Base-by-base conservation (phyloP, 2,329 filamentous ascomycete species). In the Conoideocrella luteorostrata region DNA sequence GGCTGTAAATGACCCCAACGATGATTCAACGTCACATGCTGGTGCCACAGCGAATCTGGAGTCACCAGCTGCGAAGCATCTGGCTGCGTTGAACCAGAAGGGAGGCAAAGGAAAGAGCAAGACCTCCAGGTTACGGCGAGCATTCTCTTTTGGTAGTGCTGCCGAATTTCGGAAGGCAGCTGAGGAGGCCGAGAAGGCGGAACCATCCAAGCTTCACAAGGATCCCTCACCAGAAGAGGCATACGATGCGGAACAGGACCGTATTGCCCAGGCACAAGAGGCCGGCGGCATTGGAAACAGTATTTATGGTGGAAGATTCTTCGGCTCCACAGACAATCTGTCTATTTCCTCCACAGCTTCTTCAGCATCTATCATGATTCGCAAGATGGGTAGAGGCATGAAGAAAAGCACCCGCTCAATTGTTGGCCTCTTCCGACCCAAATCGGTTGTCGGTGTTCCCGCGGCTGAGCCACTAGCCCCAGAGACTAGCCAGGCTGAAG, bases 361-460 rank as follows among this genome's bases (percentile, higher is more conserved):
- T 6, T 94, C 88, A 17, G 88, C 88, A 26, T 94, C 88, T 23
- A 82, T 94, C 55, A 94, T 94, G 88, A 86, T 98, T 52, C 82
- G 93, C 42, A 98, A 98, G 71, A 98, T 98, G 93, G 93, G 93
- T 44, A 88, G 89, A 52, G 90, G 91, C n/a, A 86, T 97, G 81
- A 97, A 95, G 76, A 94, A 93, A 67, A 84, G 88, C 41, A 86
- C 85, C 15, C 79, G 90, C 38, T 96, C 90, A 20, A 78, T 98
- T 43, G 94, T 94, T 53, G 93, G 93, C 21, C 74, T 98, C 7
- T 98, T 98, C 70, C 78, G 93, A 50, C 91, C 93, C 1, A 98
- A 97, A 64, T 97, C 91, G 1, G 75, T 95, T 13, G 78, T 91
- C 55, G 90, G 88, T 24, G 80, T 84, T 17, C 80, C 87, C 15